These are phyloP conservation scores for Kodamaea fungicola DNA, from an alignment of 1,139 yeast species.

Conservation along the genomic window DNA sequence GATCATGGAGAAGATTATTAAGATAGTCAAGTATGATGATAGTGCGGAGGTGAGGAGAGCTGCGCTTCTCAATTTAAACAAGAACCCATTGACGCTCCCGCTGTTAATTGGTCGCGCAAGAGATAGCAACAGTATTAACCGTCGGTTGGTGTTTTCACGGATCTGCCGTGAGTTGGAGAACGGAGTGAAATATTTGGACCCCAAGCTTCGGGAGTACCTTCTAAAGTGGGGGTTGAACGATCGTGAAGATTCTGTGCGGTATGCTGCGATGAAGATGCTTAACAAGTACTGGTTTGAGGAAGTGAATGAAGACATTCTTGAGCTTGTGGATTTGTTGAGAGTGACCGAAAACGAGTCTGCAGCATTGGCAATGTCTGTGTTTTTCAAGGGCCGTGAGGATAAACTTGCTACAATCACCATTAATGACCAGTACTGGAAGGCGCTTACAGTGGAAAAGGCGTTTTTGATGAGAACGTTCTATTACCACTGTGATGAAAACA, in stretches of 20 bases:
- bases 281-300: slow-evolving; percentile 69
- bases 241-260: slow-evolving; percentile 69
- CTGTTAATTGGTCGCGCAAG: slow-evolving; percentile 76
- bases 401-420: slow-evolving; percentile 55
- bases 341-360: slow-evolving; percentile 65
- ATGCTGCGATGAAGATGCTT: slow-evolving; percentile 71
- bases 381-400: slow-evolving; percentile 64
- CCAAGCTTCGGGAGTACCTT: slow-evolving; percentile 60
- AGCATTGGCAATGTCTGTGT: slow-evolving; percentile 59
- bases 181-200: slow-evolving; percentile 58
- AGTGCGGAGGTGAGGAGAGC: slow-evolving; percentile 89
- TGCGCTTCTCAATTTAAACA: slow-evolving; percentile 66
- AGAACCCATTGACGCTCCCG: slow-evolving; percentile 52
- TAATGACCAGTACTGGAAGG: slow-evolving; percentile 61
- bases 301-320: slow-evolving; percentile 67
- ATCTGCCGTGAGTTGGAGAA: slow-evolving; percentile 61
- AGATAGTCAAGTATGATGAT: slow-evolving; percentile 69
- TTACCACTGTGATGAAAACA: slow-evolving; percentile 56
- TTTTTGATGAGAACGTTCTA: slow-evolving; percentile 69
- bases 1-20: slow-evolving; percentile 49
- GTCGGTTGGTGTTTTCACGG: slow-evolving; percentile 71
- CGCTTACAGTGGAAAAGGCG: slow-evolving; percentile 70
- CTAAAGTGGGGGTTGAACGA: slow-evolving; percentile 85
- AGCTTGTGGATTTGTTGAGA: slow-evolving; percentile 66
- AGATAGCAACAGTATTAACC: slow-evolving; percentile 67